A percentile compares a stretch with the other conserved stretches of the same genome.
Conservation (phyloP, 2,329 filamentous ascomycete species). For the Fusarium verticillioides region DNA sequence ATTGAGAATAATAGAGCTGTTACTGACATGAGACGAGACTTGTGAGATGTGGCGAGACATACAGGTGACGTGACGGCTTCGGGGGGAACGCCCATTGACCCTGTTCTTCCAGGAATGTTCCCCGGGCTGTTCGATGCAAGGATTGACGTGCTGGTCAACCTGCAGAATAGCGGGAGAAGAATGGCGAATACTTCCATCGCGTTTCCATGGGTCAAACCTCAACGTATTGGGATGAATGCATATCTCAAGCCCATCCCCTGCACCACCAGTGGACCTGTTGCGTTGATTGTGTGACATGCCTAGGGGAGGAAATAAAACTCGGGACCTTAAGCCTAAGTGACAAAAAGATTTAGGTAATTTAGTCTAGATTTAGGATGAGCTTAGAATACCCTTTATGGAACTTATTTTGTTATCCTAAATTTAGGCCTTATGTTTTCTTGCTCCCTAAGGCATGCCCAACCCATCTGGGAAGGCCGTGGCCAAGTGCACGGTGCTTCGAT, state of each 20-base stretch:
- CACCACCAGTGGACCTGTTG: background rate
- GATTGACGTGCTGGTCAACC: background rate
- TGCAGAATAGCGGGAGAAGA: background rate
- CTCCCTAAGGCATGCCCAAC: background rate
- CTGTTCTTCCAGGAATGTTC: background rate
- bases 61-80: background rate
- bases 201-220: background rate
- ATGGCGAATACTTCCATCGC: background rate
- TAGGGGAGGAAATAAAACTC: no score
- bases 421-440: no score
- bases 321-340: no score
- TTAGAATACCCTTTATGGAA: no score
- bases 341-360: no score
- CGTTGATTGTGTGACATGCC: background rate
- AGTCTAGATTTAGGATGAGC: no score
- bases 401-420: no score
- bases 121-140: background rate
- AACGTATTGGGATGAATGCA: background rate
- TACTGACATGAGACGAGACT: background rate
- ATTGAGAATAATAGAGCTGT: background rate
- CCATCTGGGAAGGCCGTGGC: background rate
- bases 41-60: no score
- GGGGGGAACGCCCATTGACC: background rate
- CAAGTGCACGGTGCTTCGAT: background rate
- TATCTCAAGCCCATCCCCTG: background rate